phyloP scores from a whole-genome alignment of 2,329 filamentous ascomycete species.

The Metarhizium guizhouense region DNA sequence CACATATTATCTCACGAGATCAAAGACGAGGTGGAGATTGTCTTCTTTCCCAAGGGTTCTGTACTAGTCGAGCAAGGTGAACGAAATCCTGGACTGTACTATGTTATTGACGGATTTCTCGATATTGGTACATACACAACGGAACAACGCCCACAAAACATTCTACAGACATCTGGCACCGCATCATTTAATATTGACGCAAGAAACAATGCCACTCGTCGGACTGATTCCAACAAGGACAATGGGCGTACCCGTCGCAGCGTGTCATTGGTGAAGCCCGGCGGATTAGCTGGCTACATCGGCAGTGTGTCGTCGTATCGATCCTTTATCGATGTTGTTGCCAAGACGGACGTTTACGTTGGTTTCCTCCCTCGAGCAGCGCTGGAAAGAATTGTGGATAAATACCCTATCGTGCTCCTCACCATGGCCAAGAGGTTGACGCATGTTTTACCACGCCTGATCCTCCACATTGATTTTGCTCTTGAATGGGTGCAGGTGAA shows the following conservation, averaged over 20 bases:
- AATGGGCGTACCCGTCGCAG: slow-evolving; percentile 48
- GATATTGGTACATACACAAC: slow-evolving; percentile 72
- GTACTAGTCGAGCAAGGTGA: slow-evolving; percentile 95
- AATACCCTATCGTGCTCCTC: slow-evolving; percentile 81
- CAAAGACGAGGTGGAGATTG: slow-evolving; percentile 89
- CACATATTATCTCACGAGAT: slow-evolving; percentile 67
- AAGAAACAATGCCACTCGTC: background rate
- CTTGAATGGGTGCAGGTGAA: slow-evolving; percentile 97
- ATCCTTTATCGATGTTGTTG: slow-evolving; percentile 93
- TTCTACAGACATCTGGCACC: slow-evolving; percentile 20
- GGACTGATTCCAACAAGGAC: slow-evolving; percentile 21
- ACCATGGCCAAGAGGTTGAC: slow-evolving; percentile 96
- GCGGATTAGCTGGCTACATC: slow-evolving; percentile 87
- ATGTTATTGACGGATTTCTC: slow-evolving; percentile 93
- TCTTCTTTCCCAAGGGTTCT: slow-evolving; percentile 91
- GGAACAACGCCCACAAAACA: slow-evolving; percentile 20
- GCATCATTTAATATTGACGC: slow-evolving; percentile 10
- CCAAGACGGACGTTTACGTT: slow-evolving; percentile 97
- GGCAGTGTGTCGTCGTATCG: slow-evolving; percentile 90
- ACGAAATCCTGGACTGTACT: slow-evolving; percentile 92
- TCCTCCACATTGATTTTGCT: slow-evolving; percentile 95
- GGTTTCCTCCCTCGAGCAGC: slow-evolving; percentile 82
- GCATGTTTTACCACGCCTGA: slow-evolving; percentile 75
- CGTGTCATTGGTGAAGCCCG: slow-evolving; percentile 86
- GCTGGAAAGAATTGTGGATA: slow-evolving; percentile 85